Evolutionary conservation across 2,329 filamentous ascomycete species (phyloP), one percentile per base, ranked within the genome.

Genomic region (Colletotrichum liriopes): DNA sequence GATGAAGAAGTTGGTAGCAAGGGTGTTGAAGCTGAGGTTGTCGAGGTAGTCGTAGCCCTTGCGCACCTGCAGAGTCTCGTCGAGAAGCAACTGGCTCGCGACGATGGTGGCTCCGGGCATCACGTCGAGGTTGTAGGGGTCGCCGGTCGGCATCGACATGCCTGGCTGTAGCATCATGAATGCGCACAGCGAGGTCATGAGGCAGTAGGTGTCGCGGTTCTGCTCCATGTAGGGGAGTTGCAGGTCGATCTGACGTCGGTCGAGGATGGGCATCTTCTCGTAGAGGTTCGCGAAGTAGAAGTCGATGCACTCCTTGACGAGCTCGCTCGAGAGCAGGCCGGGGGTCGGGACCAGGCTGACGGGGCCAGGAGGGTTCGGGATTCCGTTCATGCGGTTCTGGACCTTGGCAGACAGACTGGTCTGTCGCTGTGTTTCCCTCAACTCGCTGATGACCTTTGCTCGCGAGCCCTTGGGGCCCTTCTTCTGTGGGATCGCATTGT

Each of bases 1-100:
- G 35, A 96, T 80, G 79, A 96, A 95, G 81, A 93, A 94, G 65
- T 92, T 94, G n/a, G 92, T 94, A 71, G 91, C 90, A 16, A 94
- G 80, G 55, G 84, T 88, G 76, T 90, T 89, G 71, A 88, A 80
- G 11, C 85, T 89, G 9, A 90, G 86, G 18, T 82, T 83, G 63
- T 90, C 88, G 41, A 89, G 84, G 74, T 90, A 90, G 71, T 92
- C 90, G 74, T 87, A 88, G 29, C 88, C 87, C 78, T 91, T 91
- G 67, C 91, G 87, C 5, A 92, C 90, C n/a, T 89, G 86, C 20
- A 91, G 79, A 1, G 88, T 86, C 80, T 95, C 93, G 60, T 93
- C 90, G 74, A 94, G 84, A 59, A 95, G 84, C 49, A 93, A 82
- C 64, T 91, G 90, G 43, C 91, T 91, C 0, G 91, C 90, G 52